A percentile compares a stretch with the other conserved stretches of the same genome.
phyloP scores from a whole-genome alignment of 352 stramenopile species.

The Phytophthora citricola region DNA sequence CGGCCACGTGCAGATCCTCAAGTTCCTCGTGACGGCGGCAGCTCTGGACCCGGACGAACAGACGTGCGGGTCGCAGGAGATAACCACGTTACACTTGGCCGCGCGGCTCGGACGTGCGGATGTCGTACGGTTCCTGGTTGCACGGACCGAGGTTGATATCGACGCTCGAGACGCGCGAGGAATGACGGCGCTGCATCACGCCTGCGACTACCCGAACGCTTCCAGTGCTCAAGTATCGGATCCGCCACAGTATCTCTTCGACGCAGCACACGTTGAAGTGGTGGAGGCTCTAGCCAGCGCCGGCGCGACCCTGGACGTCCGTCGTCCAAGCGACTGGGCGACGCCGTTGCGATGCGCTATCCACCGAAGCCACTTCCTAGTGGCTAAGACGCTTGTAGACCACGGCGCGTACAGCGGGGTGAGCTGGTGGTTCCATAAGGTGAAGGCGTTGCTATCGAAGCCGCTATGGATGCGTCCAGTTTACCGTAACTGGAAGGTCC shows the following conservation, averaged over 20 bases:
- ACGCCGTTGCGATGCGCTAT: slow-evolving; percentile 45
- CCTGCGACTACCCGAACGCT: slow-evolving; percentile 33
- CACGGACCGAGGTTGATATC: slow-evolving; percentile 32
- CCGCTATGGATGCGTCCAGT: not conserved
- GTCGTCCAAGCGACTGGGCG: slow-evolving; percentile 19
- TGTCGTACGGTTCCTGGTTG: slow-evolving; percentile 37
- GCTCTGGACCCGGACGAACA: slow-evolving; percentile 26
- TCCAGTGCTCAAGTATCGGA: not conserved
- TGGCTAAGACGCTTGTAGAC: slow-evolving; percentile 43
- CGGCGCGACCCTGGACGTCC: slow-evolving; percentile 30
- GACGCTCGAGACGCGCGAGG: slow-evolving; percentile 32
- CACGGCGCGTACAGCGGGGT: slow-evolving; percentile 33
- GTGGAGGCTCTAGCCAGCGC: slow-evolving; percentile 28
- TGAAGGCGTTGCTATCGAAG: slow-evolving; percentile 42
- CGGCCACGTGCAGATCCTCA: slow-evolving; percentile 33
- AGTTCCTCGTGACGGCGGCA: slow-evolving; percentile 38
- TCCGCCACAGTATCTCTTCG: slow-evolving; percentile 19
- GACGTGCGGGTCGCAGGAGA: slow-evolving; percentile 14
- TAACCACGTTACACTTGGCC: slow-evolving; percentile 46
- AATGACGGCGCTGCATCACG: slow-evolving; percentile 53
- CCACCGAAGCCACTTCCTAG: slow-evolving; percentile 33
- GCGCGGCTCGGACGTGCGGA: slow-evolving; percentile 34
- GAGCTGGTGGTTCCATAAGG: slow-evolving; percentile 31
- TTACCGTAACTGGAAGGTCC: not conserved
- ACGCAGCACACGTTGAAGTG: slow-evolving; percentile 38